phyloP scores from a whole-genome alignment of 192 early-diverging fungal species.

The Glomus cerebriforme region DNA sequence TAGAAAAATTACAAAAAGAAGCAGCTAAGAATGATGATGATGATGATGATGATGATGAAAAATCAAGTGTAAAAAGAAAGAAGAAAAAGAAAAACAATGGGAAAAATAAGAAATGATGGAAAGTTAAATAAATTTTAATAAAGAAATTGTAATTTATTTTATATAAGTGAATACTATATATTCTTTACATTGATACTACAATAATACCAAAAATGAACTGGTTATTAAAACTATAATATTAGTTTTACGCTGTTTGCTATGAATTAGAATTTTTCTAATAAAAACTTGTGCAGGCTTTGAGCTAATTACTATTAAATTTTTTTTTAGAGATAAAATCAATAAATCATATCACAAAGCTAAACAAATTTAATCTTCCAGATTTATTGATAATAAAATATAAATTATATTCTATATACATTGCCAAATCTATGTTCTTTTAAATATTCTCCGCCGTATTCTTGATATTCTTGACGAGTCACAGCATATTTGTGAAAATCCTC shows the following conservation, averaged over 20 bases:
- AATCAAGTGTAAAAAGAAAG: not conserved
- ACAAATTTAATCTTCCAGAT: not conserved
- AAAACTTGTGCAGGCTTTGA: no score
- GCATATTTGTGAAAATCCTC: constrained; percentile 43
- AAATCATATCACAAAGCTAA: no score
- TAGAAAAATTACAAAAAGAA: not conserved
- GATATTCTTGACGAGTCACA: constrained; percentile 75
- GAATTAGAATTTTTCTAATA: no score
- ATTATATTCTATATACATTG: constrained; percentile 56
- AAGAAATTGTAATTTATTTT: no score
- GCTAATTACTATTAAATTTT: no score
- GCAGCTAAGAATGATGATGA: not conserved
- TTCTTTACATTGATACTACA: no score
- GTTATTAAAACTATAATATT: no score
- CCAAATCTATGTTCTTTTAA: constrained; percentile 83
- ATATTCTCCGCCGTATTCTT: constrained; percentile 84
- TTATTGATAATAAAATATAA: not conserved
- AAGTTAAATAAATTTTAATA: no score
- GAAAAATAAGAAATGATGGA: not conserved
- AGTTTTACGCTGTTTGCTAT: no score
- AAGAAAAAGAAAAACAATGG: not conserved
- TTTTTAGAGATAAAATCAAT: no score
- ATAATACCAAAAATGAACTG: no score
- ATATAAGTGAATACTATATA: no score
- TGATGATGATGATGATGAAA: not conserved